Evolutionary conservation across 345 rosid genomes (phyloP), one percentile per base, ranked within the genome.

Genomic region (Excoecaria cochinchinensis): DNA sequence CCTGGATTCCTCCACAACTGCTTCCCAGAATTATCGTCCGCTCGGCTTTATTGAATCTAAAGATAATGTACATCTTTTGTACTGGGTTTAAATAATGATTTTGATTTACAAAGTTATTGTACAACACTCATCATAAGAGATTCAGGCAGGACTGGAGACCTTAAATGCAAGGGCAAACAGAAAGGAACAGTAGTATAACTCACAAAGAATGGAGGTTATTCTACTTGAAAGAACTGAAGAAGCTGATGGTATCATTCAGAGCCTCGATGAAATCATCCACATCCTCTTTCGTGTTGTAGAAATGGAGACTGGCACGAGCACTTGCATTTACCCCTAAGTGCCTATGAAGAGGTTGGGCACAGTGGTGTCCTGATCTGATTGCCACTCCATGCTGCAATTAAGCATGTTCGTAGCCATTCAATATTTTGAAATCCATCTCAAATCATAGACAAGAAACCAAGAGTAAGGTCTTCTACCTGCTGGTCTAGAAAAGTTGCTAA

Each of bases 331-430:
- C 85, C 60, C 99, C 98, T 74, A 95, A 83, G 75, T 85, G 76
- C 68, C 95, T 84, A 79, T 95, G 99, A 55, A 95, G 97, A 58
- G 98, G 98, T 80, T 92, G 99, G 1, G 99, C 92, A 19, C 99
- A 95, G 78, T 95, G 99, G 82, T 92, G 99, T 75, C 99, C 99
- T 16, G 98, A 90, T 87, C 99, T 88, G 80, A 93, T 87, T 6
- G 99, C 99, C 77, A 93, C 97, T 36, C 99, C 99, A 73, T 95
- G 97, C 99, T 95, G 99, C 67, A 70, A 79, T 68, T 22, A 63
- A 71, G 57, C 38, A 73, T 15, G 61, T 79, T 22, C 77, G 76
- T 66, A 36, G 44, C 11, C 25, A 48, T 6, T 57, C 64, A 58
- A 58, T 14, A 84, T 48, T 31, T 31, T 31, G 31, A 31, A 31